A percentile compares a stretch with the other conserved stretches of the same genome.
Evolutionary conservation across 2,329 filamentous ascomycete species (phyloP).

Genomic region (Ascochyta fabae): DNA sequence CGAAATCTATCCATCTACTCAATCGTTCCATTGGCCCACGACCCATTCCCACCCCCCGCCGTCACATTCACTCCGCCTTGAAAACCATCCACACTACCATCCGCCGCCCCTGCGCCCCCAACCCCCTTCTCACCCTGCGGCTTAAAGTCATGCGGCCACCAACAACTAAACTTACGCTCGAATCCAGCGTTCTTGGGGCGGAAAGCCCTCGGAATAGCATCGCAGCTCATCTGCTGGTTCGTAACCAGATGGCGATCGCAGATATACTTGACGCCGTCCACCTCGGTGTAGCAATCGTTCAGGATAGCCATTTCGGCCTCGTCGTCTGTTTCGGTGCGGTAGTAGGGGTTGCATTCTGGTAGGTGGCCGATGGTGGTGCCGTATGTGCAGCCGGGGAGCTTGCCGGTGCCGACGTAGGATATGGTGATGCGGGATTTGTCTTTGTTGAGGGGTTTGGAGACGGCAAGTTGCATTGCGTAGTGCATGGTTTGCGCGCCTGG

Average conservation of each 20-base stretch:
- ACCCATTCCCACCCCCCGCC: too few species aligned
- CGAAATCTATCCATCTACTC: too few species aligned
- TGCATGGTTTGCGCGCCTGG: background rate
- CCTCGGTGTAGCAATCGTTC: background rate
- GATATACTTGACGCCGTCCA: background rate
- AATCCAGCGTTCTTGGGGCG: background rate
- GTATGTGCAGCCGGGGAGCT: background rate
- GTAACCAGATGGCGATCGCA: background rate
- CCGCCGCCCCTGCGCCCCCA: too few species aligned
- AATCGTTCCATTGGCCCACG: too few species aligned
- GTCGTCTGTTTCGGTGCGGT: constrained; percentile 5
- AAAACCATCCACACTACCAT: too few species aligned
- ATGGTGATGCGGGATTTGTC: background rate
- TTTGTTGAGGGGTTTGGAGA: background rate
- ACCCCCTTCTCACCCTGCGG: background rate
- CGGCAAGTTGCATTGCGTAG: background rate
- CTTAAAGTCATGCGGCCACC: constrained; percentile 11
- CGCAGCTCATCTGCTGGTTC: background rate
- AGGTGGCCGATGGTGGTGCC: background rate
- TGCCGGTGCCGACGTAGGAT: background rate
- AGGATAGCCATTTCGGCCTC: background rate
- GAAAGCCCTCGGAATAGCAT: background rate
- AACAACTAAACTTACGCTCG: constrained; percentile 7
- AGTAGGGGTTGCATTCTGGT: background rate
- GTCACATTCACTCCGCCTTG: too few species aligned